Evolutionary conservation across 306 rosid genomes (phyloP).

Genomic region (Amphicarpaea edgeworthii): DNA sequence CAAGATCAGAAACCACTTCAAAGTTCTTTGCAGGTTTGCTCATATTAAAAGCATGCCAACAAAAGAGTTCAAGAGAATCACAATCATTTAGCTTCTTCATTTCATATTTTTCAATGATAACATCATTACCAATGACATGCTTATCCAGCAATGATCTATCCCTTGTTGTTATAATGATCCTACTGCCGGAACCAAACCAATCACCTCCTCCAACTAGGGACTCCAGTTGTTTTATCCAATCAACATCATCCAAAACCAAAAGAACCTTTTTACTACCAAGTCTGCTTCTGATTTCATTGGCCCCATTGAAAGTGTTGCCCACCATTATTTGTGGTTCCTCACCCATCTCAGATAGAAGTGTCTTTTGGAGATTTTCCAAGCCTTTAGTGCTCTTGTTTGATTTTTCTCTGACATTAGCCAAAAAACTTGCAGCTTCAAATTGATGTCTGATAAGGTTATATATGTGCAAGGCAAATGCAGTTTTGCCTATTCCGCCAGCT

Average conservation of each 20-base stretch:
- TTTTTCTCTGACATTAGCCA: slow-evolving; percentile 33
- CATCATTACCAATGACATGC: background rate
- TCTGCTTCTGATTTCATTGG: background rate
- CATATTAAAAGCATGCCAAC: slow-evolving; percentile 29
- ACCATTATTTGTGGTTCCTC: background rate
- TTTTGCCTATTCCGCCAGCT: slow-evolving; percentile 40
- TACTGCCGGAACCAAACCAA: slow-evolving; percentile 48
- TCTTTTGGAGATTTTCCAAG: slow-evolving; percentile 37
- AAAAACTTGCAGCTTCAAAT: slow-evolving; percentile 41
- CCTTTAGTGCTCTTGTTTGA: background rate
- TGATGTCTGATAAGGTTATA: slow-evolving; percentile 14
- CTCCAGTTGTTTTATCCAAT: slow-evolving; percentile 1
- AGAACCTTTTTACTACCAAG: slow-evolving; percentile 34
- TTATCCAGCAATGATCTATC: background rate
- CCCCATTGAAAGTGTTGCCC: background rate
- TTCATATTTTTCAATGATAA: slow-evolving; percentile 12
- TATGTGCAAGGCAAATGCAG: slow-evolving; percentile 20
- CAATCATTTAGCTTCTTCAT: slow-evolving; percentile 25
- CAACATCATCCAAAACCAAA: slow-evolving; percentile 46
- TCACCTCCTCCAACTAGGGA: slow-evolving; percentile 21
- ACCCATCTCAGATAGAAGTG: slow-evolving; percentile 25
- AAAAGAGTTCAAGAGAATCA: slow-evolving; percentile 37
- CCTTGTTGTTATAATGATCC: slow-evolving; percentile 41
- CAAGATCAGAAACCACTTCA: slow-evolving; percentile 4
- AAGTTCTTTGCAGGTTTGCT: background rate